Percentiles rank a stretch among this genome's conserved stretches.
phyloP scores from a whole-genome alignment of 2,329 filamentous ascomycete genomes.

The Cryphonectria japonica region DNA sequence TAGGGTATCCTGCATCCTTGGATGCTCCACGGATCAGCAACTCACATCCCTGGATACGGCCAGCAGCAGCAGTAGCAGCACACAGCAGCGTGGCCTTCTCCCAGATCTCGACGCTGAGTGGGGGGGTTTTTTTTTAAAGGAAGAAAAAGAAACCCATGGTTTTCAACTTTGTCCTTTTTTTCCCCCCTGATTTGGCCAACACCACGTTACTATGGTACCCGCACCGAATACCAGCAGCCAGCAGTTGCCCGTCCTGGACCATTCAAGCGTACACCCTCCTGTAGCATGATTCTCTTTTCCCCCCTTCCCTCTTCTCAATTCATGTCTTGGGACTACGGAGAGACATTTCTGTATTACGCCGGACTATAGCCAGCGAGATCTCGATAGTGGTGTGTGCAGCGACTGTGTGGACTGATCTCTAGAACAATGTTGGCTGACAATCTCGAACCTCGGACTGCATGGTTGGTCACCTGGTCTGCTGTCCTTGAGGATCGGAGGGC shows the following conservation, averaged over 20 bases:
- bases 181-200: neutral
- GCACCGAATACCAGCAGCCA: neutral
- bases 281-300: neutral
- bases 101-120: neutral
- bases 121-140: too few species aligned
- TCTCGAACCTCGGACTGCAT: neutral
- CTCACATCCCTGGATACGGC: neutral
- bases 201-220: neutral
- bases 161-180: too few species aligned
- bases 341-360: neutral
- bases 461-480: conserved; percentile 11
- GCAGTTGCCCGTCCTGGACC: neutral
- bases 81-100: neutral
- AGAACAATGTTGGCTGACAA: conserved; percentile 1
- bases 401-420: neutral
- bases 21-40: conserved; percentile 1
- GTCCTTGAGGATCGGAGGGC: neutral
- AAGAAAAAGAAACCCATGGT: neutral
- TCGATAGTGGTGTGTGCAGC: conserved; percentile 5
- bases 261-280: too few species aligned
- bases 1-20: neutral
- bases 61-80: neutral
- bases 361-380: neutral
- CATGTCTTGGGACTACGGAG: neutral
- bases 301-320: neutral